These are phyloP conservation scores for Epicoccum sorghinum DNA, from an alignment of 2,329 filamentous ascomycete species.

Conservation along the genomic window DNA sequence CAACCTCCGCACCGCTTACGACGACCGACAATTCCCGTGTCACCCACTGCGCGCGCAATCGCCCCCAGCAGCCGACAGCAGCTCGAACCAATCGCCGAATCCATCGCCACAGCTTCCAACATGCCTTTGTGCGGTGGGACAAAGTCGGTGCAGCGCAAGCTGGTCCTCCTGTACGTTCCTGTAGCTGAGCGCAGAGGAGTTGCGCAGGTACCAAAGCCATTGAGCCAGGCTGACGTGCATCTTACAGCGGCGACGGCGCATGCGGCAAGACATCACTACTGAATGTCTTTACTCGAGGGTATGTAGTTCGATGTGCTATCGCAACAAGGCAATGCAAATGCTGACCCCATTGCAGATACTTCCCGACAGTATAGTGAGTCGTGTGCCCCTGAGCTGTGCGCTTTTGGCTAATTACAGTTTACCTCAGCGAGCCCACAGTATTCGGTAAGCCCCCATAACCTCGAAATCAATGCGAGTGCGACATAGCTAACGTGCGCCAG, in stretches of 20 bases:
- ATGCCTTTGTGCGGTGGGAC: conserved; percentile 59
- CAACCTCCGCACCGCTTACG: conserved; percentile 15
- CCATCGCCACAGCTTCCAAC: conserved; percentile 26
- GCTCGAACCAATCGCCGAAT: conserved; percentile 29
- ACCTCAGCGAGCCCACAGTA: conserved; percentile 81
- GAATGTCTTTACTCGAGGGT: conserved; percentile 99
- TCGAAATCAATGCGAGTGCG: background rate
- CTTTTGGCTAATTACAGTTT: conserved; percentile 24
- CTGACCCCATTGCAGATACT: conserved; percentile 67
- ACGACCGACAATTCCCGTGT: conserved; percentile 21
- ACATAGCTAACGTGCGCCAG: conserved; percentile 51
- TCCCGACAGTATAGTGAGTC: conserved; percentile 89
- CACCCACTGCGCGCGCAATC: conserved; percentile 32
- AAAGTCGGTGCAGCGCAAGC: conserved; percentile 91
- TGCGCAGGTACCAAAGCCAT: conserved; percentile 22
- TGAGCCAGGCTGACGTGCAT: conserved; percentile 29
- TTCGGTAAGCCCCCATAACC: conserved; percentile 63
- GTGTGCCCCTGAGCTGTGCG: conserved; percentile 17
- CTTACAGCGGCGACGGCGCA: conserved; percentile 83
- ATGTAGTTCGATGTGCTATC: conserved; percentile 44
- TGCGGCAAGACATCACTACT: conserved; percentile 96
- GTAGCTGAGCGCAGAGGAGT: background rate
- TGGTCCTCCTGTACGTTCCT: conserved; percentile 80
- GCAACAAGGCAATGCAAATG: background rate
- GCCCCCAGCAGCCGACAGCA: conserved; percentile 31